These are phyloP conservation scores for Wilhelminamyces savonicus DNA, from an alignment of 805 yeast genomes.

Conservation along the genomic window DNA sequence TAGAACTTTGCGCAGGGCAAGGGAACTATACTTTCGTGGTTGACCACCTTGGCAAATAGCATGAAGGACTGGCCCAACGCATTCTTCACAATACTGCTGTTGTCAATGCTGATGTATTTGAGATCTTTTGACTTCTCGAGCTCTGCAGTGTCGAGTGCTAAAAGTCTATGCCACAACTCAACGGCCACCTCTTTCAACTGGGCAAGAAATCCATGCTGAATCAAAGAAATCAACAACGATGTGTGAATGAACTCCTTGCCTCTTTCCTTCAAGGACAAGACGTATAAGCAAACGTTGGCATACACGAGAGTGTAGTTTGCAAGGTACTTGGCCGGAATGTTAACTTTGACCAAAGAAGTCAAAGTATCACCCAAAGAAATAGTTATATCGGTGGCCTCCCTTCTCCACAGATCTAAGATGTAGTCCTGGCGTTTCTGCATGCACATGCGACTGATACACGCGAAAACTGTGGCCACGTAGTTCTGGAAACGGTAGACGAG, in stretches of 20 bases:
- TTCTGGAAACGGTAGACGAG: slow-evolving; percentile 45
- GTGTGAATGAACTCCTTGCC: slow-evolving; percentile 24
- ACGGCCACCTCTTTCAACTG: slow-evolving; percentile 20
- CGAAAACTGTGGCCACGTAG: slow-evolving; percentile 33
- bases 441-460: slow-evolving; percentile 39
- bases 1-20: slow-evolving; percentile 30
- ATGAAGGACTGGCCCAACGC: slow-evolving; percentile 38
- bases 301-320: slow-evolving; percentile 28
- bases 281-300: slow-evolving; percentile 26
- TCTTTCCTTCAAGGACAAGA: slow-evolving; percentile 19
- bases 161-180: slow-evolving; percentile 15
- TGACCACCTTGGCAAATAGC: slow-evolving; percentile 40
- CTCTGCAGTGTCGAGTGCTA: slow-evolving; percentile 6
- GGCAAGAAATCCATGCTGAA: slow-evolving; percentile 45
- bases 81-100: slow-evolving; percentile 32
- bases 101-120: slow-evolving; percentile 29
- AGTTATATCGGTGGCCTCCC: slow-evolving; percentile 37
- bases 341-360: too few species aligned
- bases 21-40: slow-evolving; percentile 26
- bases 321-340: slow-evolving; percentile 20
- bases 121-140: slow-evolving; percentile 19
- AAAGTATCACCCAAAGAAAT: slow-evolving; percentile 23
- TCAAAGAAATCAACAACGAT: slow-evolving; percentile 39
- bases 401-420: slow-evolving; percentile 23
- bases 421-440: slow-evolving; percentile 45